Conservation (phyloP, 2,329 filamentous ascomycete genomes). For the Pseudogymnoascus sp. region DNA sequence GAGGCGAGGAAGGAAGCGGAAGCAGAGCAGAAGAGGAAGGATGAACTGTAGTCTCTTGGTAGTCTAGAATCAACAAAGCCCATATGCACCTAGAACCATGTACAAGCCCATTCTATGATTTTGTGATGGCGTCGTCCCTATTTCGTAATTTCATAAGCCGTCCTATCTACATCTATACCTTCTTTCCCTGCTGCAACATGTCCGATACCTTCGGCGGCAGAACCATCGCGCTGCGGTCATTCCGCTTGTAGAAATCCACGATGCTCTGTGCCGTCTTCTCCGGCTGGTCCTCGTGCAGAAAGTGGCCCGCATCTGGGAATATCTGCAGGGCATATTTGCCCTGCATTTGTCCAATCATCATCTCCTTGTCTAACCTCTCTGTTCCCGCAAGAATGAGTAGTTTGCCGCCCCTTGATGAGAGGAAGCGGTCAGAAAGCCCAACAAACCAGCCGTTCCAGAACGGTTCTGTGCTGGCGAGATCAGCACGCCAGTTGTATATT, state of each 20-base stretch:
- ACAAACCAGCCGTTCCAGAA: constrained; percentile 96
- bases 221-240: constrained; percentile 78
- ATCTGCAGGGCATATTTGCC: constrained; percentile 96
- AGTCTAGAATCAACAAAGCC: constrained; percentile 7
- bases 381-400: constrained; percentile 80
- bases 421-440: constrained; percentile 81
- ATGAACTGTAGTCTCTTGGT: constrained; percentile 8
- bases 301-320: constrained; percentile 91
- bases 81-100: neutral
- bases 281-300: constrained; percentile 91
- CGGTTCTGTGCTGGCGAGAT: constrained; percentile 73
- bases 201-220: constrained; percentile 88
- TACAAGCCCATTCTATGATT: neutral
- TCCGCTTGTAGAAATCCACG: constrained; percentile 86
- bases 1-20: constrained; percentile 27
- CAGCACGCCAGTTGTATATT: constrained; percentile 78
- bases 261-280: constrained; percentile 80
- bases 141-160: constrained; percentile 3
- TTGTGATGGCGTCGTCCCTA: neutral
- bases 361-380: constrained; percentile 80
- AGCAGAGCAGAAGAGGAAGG: constrained; percentile 13
- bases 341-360: constrained; percentile 97
- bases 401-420: constrained; percentile 75
- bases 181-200: constrained; percentile 56
- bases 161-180: constrained; percentile 37